These are phyloP conservation scores for Phytophthora fragariae DNA, from an alignment of 352 stramenopile genomes.

Conservation along the genomic window DNA sequence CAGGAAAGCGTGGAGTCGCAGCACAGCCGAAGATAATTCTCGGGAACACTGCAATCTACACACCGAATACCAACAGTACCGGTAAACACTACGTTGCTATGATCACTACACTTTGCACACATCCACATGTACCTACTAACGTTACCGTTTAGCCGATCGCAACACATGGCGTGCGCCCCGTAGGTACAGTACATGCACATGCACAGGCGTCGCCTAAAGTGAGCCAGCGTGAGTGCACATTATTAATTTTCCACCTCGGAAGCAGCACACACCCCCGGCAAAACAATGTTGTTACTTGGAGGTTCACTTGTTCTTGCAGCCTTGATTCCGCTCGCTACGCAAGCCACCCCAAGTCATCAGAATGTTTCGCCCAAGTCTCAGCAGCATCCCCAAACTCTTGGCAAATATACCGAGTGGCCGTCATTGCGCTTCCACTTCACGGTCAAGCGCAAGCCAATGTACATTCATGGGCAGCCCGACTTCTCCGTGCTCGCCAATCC, in stretches of 20 bases:
- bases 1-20: neutral
- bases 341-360: neutral
- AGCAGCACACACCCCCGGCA: neutral
- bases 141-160: neutral
- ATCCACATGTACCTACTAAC: neutral
- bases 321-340: neutral
- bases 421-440: neutral
- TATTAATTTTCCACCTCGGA: neutral
- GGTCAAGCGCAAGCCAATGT: neutral
- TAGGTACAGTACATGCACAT: no score
- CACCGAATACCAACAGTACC: no score
- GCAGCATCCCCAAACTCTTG: neutral
- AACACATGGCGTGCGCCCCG: neutral
- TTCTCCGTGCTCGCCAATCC: conserved; percentile 22
- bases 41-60: no score
- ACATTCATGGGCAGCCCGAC: neutral
- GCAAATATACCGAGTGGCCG: neutral
- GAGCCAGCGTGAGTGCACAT: neutral
- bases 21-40: neutral
- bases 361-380: neutral
- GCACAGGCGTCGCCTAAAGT: neutral
- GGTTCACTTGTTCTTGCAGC: neutral
- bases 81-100: no score
- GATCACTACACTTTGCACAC: no score
- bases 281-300: neutral